Conservation (phyloP, 2,329 filamentous ascomycete genomes). For the Fusarium hostae region DNA sequence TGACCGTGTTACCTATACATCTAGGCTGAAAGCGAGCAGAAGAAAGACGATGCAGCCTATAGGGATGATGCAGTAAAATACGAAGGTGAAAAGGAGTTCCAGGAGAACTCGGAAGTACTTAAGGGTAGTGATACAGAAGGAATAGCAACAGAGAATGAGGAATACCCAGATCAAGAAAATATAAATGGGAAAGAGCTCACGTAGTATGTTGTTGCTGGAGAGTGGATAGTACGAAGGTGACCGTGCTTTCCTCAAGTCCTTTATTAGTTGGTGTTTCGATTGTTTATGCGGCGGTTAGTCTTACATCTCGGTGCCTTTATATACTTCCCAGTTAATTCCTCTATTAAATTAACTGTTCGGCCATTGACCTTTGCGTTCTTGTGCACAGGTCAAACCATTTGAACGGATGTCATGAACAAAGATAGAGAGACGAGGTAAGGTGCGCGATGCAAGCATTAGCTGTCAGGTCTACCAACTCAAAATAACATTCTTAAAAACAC, state of each 20-base stretch:
- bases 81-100: background rate
- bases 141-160: background rate
- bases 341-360: too few species aligned
- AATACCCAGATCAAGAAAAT: background rate
- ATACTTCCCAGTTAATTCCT: rapidly evolving
- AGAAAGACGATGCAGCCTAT: rapidly evolving
- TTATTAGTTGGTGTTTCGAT: rapidly evolving
- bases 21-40: too few species aligned
- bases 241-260: rapidly evolving
- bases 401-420: background rate
- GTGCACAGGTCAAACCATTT: rapidly evolving
- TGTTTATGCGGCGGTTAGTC: rapidly evolving
- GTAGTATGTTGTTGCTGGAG: background rate
- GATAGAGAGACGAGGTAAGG: too few species aligned
- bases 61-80: background rate
- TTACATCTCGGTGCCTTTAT: rapidly evolving
- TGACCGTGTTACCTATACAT: rapidly evolving
- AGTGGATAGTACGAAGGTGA: rapidly evolving
- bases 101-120: background rate
- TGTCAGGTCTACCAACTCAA: too few species aligned
- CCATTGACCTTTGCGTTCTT: too few species aligned
- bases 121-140: background rate
- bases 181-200: background rate
- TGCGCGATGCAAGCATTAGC: too few species aligned
- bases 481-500: too few species aligned